Base-by-base conservation (phyloP, 129 eudicot genomes). In the Artemisia annua region DNA sequence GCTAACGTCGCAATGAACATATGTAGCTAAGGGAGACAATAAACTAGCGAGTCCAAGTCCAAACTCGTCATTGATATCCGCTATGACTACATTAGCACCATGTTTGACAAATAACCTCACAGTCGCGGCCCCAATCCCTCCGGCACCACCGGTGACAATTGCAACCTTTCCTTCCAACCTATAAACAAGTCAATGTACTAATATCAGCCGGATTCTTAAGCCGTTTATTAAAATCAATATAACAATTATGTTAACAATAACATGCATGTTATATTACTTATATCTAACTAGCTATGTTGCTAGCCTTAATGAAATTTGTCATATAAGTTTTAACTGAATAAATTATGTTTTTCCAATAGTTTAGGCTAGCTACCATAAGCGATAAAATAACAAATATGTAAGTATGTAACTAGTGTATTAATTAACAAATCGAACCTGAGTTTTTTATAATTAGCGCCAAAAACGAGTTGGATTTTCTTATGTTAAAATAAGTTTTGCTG, bases 161-260 rank as follows among this genome's bases (percentile, higher is more conserved):
- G 97, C 98, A 22, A 93, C 72, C 78, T 93, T 93, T 8, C 98
- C 98, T 53, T 93, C 97, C 86, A 93, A 75, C 80, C 98, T 90
- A 65, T 57, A 75, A 43, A 72, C 57, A 60, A 39, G 14, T n/a
- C 59, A 55, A 5, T 39, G 8, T 5, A 39, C 46, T 39, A 30
- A 17, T 64, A 52, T 13, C 10, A 19, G 4, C 20, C 7, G 12
- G 8, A 17, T 1, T 5, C 61, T n/a, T 18, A 1, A 49, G 53
- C 15, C 15, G 2, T 49, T 22, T 20, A 26, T 2, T 28, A 2
- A 4, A 28, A 28, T 28, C 4, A 28, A 1, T 20, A 20, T 1
- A 20, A 20, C 24, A 1, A 0, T 20, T 20, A 20, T 20, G 24
- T 20, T 20, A 20, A 20, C 24, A 20, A 20, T 20, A 20, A 20